Evolutionary conservation across 495 filamentous ascomycete genomes (phyloP), one percentile per base, ranked within the genome.

Genomic region (Penicillium bovifimosum): DNA sequence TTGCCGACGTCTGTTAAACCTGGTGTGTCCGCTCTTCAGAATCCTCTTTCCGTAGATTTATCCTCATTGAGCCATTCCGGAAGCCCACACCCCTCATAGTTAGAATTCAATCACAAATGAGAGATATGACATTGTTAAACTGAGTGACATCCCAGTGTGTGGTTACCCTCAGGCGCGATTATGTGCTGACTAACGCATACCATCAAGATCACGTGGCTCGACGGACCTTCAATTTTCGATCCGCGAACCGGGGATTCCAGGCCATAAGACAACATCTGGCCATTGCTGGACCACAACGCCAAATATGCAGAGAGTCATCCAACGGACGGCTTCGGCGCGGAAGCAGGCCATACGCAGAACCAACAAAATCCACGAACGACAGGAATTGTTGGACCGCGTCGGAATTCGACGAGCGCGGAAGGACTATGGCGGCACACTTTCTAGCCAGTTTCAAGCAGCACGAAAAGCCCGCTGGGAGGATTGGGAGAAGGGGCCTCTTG

Each of bases 301-400:
- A 63, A 74, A 57, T 56, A 91, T 91, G 87, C 84, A 90, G 69
- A 88, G 86, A 69, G 76, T 90, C 59, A 77, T 89, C 57, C 79
- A 80, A 61, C 80, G 86, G 56, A 83, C 85, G 53, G 73, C 78
- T 41, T 73, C 84, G 56, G 86, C 86, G 55, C 75, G 85, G 64
- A 81, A 80, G 61, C 82, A 85, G 68, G 79, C 74, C 36, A 73
- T 75, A 46, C 68, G 70, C 36, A 76, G 72, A 50, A 56, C 64
- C 8, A 64, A 64, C 72, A 79, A 64, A 67, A 76, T 52, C 14
- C 50, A 58, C 40, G 76, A 77, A 68, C 52, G 66, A 60, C 52
- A 62, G 54, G 5, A 64, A 59, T 55, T 66, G 50, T 57, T 67
- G 27, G 61, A 68, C 31, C 55, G 55, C 41, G 71, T 70, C 50